Conservation (phyloP, 2,329 filamentous ascomycete genomes). For the Tolypocladium paradoxum region DNA sequence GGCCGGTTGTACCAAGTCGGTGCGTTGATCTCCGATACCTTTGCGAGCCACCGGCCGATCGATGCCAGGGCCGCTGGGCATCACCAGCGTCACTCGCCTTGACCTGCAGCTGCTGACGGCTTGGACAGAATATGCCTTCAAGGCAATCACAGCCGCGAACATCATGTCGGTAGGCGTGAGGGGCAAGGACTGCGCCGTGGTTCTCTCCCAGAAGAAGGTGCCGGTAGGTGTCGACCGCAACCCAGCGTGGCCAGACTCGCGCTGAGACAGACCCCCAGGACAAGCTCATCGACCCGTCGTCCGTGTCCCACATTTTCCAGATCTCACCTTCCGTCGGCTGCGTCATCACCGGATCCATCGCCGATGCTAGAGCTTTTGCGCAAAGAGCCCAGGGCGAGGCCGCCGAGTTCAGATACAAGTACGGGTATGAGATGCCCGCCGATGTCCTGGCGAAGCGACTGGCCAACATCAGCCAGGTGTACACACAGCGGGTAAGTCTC, state of each 20-base stretch:
- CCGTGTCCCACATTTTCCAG: conserved; percentile 95
- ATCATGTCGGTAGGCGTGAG: conserved; percentile 95
- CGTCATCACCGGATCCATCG: conserved; percentile 97
- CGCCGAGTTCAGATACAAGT: conserved; percentile 97
- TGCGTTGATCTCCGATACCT: conserved; percentile 39
- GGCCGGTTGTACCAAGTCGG: conserved; percentile 98
- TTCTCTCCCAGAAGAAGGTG: conserved; percentile 98
- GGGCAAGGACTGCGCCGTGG: conserved; percentile 94
- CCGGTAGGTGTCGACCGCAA: conserved; percentile 53
- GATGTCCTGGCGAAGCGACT: conserved; percentile 93
- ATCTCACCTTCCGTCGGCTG: conserved; percentile 93
- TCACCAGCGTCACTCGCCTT: background rate
- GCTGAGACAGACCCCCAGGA: conserved; percentile 48
- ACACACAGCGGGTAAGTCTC: conserved; percentile 75
- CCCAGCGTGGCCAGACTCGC: background rate
- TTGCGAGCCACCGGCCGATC: background rate
- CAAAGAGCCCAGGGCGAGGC: conserved; percentile 91
- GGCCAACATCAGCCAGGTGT: conserved; percentile 98
- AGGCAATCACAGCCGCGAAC: conserved; percentile 97
- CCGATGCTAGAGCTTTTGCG: conserved; percentile 87
- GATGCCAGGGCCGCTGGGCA: background rate
- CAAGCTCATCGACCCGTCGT: conserved; percentile 96
- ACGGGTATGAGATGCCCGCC: conserved; percentile 98
- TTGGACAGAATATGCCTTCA: conserved; percentile 93
- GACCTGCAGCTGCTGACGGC: background rate